Percentiles rank a stretch among this genome's conserved stretches.
Conservation (phyloP, 2,329 filamentous ascomycete genomes). For the Diaporthe eres region DNA sequence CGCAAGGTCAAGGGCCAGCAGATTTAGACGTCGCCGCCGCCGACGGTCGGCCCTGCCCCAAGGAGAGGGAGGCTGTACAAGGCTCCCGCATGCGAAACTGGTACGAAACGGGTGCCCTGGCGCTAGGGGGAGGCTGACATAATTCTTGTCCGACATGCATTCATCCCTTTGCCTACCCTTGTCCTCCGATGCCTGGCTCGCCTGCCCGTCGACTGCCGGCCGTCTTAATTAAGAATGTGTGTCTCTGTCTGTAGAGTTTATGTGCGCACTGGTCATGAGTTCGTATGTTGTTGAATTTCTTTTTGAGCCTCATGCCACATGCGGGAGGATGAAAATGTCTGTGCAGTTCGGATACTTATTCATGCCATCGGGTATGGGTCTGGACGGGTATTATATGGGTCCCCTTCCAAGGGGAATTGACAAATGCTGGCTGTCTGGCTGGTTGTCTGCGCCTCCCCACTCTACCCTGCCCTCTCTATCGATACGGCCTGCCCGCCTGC, state of each 20-base stretch:
- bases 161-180: background rate
- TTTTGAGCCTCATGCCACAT: slow-evolving; percentile 13
- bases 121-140: slow-evolving; percentile 13
- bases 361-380: slow-evolving; percentile 1
- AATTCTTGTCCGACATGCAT: background rate
- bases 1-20: background rate
- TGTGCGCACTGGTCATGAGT: slow-evolving; percentile 15
- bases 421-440: background rate
- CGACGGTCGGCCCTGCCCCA: background rate
- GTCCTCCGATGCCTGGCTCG: background rate
- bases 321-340: background rate
- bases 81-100: slow-evolving; percentile 29
- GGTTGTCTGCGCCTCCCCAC: background rate
- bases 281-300: background rate
- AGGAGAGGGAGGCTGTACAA: background rate
- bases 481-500: background rate
- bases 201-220: slow-evolving; percentile 10
- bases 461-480: background rate
- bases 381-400: slow-evolving; percentile 8
- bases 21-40: slow-evolving; percentile 29
- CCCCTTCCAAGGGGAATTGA: background rate
- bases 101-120: slow-evolving; percentile 28
- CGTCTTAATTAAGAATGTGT: too few relatives aligned
- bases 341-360: slow-evolving; percentile 14
- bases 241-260: background rate